phyloP scores from a whole-genome alignment of 441 rosid species.

The Syzygium malaccense region DNA sequence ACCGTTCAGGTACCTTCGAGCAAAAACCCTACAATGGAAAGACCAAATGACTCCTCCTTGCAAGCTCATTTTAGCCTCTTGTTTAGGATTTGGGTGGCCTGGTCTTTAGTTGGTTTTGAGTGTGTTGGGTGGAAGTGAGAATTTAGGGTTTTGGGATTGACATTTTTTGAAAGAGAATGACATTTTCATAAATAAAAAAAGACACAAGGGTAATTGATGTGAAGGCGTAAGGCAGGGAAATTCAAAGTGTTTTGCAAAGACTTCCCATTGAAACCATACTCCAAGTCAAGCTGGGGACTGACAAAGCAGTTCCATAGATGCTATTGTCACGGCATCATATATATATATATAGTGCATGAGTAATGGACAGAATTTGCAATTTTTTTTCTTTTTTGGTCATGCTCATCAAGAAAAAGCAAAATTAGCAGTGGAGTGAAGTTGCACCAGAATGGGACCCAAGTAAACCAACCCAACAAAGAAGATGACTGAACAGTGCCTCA shows the following conservation, averaged over 20 bases:
- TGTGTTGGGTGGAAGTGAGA: not conserved
- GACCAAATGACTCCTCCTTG: not conserved
- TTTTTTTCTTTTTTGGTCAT: not conserved
- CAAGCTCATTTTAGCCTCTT: not conserved
- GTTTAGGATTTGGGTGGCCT: not conserved
- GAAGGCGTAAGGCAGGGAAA: not conserved
- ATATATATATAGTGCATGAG: not conserved
- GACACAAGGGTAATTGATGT: not conserved
- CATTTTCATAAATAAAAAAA: not conserved
- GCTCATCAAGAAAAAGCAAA: not conserved
- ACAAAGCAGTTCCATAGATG: not conserved
- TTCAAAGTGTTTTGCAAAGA: not conserved
- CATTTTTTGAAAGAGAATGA: not conserved
- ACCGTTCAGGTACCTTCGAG: not conserved
- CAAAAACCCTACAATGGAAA: not conserved
- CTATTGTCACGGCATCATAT: not conserved
- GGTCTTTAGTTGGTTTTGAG: not conserved
- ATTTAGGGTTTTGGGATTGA: not conserved
- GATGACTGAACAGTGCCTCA: not conserved
- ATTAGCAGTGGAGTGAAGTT: not conserved
- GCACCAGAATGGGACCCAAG: not conserved
- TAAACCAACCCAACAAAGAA: not conserved
- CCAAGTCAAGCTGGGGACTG: not conserved
- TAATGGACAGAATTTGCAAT: not conserved
- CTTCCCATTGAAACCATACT: not conserved